A percentile compares a stretch with the other conserved stretches of the same genome.
Conservation (phyloP, 768 basidiomycete species). For the Phanerochaete sordida region DNA sequence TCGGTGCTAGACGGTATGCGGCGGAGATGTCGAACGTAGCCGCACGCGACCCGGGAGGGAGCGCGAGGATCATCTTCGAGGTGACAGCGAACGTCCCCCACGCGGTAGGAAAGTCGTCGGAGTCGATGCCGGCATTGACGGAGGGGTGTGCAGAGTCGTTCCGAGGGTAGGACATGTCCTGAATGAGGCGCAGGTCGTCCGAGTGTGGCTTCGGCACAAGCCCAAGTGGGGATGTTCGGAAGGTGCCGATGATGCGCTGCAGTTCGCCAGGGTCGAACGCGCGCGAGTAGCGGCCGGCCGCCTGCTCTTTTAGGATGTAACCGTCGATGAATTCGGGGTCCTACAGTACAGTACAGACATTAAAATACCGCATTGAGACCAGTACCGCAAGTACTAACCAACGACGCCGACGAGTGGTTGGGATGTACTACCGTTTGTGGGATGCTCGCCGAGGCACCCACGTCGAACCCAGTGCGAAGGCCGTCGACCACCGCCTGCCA, state of each 20-base stretch:
- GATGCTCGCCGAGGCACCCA: background rate
- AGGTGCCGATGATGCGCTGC: conserved; percentile 34
- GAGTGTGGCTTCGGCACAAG: conserved; percentile 33
- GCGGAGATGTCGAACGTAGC: conserved; percentile 36
- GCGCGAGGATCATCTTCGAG: conserved; percentile 21
- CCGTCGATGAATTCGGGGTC: conserved; percentile 24
- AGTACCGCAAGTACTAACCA: conserved; percentile 14
- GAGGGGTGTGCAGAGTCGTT: conserved; percentile 11
- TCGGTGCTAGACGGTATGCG: conserved; percentile 33
- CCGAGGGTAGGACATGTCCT: conserved; percentile 26
- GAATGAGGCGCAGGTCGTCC: conserved; percentile 27
- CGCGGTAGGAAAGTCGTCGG: conserved; percentile 26
- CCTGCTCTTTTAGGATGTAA: conserved; percentile 32
- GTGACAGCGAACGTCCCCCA: conserved; percentile 38
- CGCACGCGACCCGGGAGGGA: conserved; percentile 31
- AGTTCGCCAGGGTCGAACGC: conserved; percentile 23
- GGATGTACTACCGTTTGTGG: background rate
- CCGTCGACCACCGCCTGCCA: too few species aligned
- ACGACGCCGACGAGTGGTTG: conserved; percentile 18
- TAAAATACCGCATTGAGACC: too few species aligned
- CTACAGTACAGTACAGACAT: background rate
- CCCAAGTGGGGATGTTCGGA: conserved; percentile 36
- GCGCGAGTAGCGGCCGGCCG: conserved; percentile 29
- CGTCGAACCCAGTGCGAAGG: background rate
- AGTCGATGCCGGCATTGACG: conserved; percentile 19